phyloP scores from a whole-genome alignment of 1,139 yeast genomes.

The Saccharomycopsis hybrid region DNA sequence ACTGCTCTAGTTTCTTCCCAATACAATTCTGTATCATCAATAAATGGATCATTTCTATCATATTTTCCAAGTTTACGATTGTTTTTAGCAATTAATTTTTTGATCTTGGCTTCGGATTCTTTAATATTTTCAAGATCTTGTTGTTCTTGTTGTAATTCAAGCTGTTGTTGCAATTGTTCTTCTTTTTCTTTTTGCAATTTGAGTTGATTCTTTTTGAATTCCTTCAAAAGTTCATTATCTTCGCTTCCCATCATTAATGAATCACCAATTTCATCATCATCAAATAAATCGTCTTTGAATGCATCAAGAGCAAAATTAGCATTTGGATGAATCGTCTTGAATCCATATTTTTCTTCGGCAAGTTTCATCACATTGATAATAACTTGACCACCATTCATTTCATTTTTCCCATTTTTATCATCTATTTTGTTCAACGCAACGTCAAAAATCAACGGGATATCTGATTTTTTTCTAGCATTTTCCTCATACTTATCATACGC shows the following conservation, averaged over 20 bases:
- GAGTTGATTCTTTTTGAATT: slow-evolving; percentile 22
- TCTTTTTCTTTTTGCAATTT: slow-evolving; percentile 25
- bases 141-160: slow-evolving; percentile 26
- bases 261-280: slow-evolving; percentile 41
- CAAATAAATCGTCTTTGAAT: slow-evolving; percentile 54
- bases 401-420: slow-evolving; percentile 5
- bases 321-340: slow-evolving; percentile 65
- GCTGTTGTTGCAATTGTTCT: slow-evolving; percentile 24
- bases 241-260: slow-evolving; percentile 8
- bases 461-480: slow-evolving; percentile 9
- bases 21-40: slow-evolving; percentile 86
- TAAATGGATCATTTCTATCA: slow-evolving; percentile 90
- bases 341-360: slow-evolving; percentile 85
- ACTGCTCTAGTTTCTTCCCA: slow-evolving; percentile 94
- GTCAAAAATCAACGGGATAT: slow-evolving; percentile 19
- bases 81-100: slow-evolving; percentile 42
- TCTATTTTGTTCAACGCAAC: slow-evolving; percentile 15
- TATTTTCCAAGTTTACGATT: slow-evolving; percentile 80
- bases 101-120: slow-evolving; percentile 28
- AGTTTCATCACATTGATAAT: slow-evolving; percentile 71
- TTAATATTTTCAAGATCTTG: slow-evolving; percentile 26
- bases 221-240: slow-evolving; percentile 18
- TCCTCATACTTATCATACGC: slow-evolving; percentile 16
- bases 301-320: slow-evolving; percentile 47
- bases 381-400: slow-evolving; percentile 42